Percentiles rank a stretch among this genome's conserved stretches.
These are phyloP conservation scores for Fremontodendron californicum DNA, from an alignment of 345 rosid species.

Conservation along the genomic window DNA sequence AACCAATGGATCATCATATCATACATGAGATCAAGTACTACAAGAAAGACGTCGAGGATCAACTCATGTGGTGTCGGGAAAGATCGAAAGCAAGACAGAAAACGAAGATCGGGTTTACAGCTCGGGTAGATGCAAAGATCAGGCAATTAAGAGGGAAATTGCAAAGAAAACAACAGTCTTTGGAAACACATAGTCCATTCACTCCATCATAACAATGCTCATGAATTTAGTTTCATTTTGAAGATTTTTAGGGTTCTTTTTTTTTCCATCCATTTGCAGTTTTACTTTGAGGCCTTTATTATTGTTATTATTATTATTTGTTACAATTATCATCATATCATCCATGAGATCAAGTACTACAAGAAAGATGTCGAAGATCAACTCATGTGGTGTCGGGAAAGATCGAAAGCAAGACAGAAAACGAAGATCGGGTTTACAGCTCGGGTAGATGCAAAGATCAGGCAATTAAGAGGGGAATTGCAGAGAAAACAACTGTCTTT, in stretches of 20 bases:
- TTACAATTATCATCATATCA: conserved; percentile 85
- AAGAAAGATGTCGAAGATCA: conserved; percentile 72
- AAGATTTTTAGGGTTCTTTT: conserved; percentile 14
- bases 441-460: conserved; percentile 90
- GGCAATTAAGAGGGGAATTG: conserved; percentile 61
- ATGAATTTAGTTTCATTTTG: conserved; percentile 6
- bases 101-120: conserved; percentile 94
- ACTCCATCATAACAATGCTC: conserved; percentile 40
- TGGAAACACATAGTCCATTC: conserved; percentile 25
- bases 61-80: conserved; percentile 82
- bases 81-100: conserved; percentile 83
- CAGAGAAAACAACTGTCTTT: conserved; percentile 53
- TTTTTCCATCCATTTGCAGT: conserved; percentile 18
- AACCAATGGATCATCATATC: conserved; percentile 91
- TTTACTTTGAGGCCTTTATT: conserved; percentile 9
- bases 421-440: conserved; percentile 97
- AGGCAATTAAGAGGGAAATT: conserved; percentile 62
- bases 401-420: conserved; percentile 86
- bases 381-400: conserved; percentile 80
- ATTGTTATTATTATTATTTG: too few relatives aligned
- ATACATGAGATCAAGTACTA: conserved; percentile 92
- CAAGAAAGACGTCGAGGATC: conserved; percentile 69
- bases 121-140: conserved; percentile 88
- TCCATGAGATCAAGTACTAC: conserved; percentile 90
- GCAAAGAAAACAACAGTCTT: conserved; percentile 51